Evolutionary conservation across 352 stramenopile species (phyloP), one percentile per base, ranked within the genome.

Genomic region (Phytophthora colocasiae): DNA sequence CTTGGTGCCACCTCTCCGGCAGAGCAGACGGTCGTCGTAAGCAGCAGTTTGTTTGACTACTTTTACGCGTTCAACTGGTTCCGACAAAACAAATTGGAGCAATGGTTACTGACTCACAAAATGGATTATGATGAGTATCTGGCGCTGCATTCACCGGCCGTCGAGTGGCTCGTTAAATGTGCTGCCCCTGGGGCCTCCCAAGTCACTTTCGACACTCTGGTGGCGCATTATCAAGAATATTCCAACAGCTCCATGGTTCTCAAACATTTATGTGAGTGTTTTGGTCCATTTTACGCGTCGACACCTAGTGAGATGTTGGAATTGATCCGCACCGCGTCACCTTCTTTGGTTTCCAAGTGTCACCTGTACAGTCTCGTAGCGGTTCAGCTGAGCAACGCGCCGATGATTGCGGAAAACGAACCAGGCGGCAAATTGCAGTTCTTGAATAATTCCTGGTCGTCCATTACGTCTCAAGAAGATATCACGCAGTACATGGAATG

Each of bases 231-330:
- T 56, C 80, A 86, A 26, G 74, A 96, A 43, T 94, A 91, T 61
- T 91, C 78, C 5, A 80, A 88, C 48, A 95, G 87, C 60, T 86
- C 89, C n/a, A 97, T 97, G 88, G 85, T 97, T 39, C 74, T 98
- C 1, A 90, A 93, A 58, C 89, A 97, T 56, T 71, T 98, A 8
- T 87, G 89, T 17, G 79, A 93, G 40, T 73, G 74, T 22, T 97
- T 97, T 69, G 73, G 80, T 0, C 61, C 73, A 22, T 82, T 82
- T 56, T 95, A 96, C 57, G 78, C 78, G 0, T 64, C 75, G 12
- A 74, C 86, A 19, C 80, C 85, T 4, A 57, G 74, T 1, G 71
- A 64, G 15, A 87, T 97, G 38, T 66, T 96, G 19, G 72, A 83
- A 9, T 67, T 97, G 19, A 93, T 96, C 45, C 89, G 75, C 29